Conservation (phyloP, 2,329 filamentous ascomycete species). For the Cladosporium sp. region DNA sequence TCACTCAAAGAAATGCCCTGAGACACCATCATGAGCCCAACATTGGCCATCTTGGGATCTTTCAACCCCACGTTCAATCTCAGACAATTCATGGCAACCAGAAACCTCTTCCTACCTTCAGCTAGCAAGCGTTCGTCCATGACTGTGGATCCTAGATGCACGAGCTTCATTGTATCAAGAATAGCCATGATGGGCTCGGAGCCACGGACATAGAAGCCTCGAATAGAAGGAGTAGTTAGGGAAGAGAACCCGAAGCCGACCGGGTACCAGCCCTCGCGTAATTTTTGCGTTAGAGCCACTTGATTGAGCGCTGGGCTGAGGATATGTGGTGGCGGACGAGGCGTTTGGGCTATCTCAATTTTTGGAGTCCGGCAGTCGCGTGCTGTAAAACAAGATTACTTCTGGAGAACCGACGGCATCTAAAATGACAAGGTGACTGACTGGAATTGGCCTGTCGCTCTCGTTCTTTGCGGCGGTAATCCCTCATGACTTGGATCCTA, state of each 20-base stretch:
- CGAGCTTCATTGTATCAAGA: constrained; percentile 8
- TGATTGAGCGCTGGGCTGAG: constrained; percentile 7
- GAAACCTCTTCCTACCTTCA: constrained; percentile 3
- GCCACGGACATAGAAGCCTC: background rate
- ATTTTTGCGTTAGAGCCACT: constrained; percentile 2
- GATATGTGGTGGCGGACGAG: background rate
- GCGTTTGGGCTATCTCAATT: background rate
- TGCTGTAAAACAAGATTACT: no score
- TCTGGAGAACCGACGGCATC: no score
- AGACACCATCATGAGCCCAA: constrained; percentile 1
- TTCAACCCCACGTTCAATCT: background rate
- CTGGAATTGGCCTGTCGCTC: constrained; percentile 1
- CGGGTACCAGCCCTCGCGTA: constrained; percentile 7
- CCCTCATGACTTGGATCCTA: constrained; percentile 7
- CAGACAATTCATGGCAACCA: constrained; percentile 4
- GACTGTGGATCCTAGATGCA: constrained; percentile 1
- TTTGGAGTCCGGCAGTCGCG: no score
- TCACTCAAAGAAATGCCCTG: constrained; percentile 5
- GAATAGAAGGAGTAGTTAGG: background rate
- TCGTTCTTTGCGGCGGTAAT: constrained; percentile 5
- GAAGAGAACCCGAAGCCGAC: constrained; percentile 7
- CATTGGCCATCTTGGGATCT: background rate
- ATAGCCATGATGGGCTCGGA: constrained; percentile 3
- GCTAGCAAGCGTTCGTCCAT: background rate
- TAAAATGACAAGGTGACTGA: background rate